Percentiles rank a stretch among this genome's conserved stretches.
phyloP scores from a whole-genome alignment of 495 filamentous ascomycete genomes.

The Polyplosphaeria fusca region DNA sequence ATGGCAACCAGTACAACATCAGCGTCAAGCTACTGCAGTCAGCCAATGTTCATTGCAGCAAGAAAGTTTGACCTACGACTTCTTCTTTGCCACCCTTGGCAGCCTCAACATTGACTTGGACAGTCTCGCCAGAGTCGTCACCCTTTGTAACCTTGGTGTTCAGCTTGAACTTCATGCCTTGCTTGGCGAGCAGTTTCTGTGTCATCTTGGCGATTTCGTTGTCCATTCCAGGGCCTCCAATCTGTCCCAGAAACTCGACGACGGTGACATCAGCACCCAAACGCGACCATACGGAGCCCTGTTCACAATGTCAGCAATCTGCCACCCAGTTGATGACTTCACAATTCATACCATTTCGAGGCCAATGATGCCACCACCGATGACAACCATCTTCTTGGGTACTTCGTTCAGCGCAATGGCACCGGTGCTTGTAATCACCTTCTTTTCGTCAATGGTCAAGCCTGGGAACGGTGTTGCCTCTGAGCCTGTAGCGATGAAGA shows the following conservation, averaged over 20 bases:
- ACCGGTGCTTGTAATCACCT: conserved; percentile 92
- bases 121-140: conserved; percentile 68
- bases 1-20: conserved; percentile 98
- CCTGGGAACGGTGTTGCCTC: conserved; percentile 96
- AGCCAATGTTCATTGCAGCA: neutral
- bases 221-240: conserved; percentile 98
- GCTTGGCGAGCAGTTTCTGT: conserved; percentile 91
- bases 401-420: conserved; percentile 85
- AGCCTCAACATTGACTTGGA: conserved; percentile 82
- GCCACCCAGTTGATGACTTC: no score
- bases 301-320: conserved; percentile 16
- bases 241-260: conserved; percentile 92
- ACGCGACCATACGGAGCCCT: conserved; percentile 93
- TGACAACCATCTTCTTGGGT: conserved; percentile 96
- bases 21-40: conserved; percentile 68
- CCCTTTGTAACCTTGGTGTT: conserved; percentile 90
- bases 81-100: conserved; percentile 96
- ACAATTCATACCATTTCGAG: conserved; percentile 77
- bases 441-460: conserved; percentile 93
- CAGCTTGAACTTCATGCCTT: conserved; percentile 98
- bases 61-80: conserved; percentile 55
- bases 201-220: conserved; percentile 85
- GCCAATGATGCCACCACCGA: conserved; percentile 97
- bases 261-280: conserved; percentile 93
- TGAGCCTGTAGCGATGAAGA: conserved; percentile 91